Evolutionary conservation across 192 early-diverging fungal genomes (phyloP).

Genomic region (Backusella psychrophila): DNA sequence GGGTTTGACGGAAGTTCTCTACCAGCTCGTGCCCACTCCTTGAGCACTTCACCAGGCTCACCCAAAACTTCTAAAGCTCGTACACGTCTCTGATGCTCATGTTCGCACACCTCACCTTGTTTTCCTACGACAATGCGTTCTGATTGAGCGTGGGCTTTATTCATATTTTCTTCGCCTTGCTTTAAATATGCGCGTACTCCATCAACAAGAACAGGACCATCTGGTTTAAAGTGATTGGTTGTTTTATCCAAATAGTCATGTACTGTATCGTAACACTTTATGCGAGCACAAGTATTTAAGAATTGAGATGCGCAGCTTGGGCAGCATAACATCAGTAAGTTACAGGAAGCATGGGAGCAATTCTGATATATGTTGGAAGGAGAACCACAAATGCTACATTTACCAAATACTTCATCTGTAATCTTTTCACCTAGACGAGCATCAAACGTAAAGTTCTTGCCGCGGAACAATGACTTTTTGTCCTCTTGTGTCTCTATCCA

Average conservation of each 20-base stretch:
- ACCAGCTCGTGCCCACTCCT: constrained; percentile 28
- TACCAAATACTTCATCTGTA: constrained; percentile 58
- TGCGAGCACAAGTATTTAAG: constrained; percentile 48
- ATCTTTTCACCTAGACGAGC: constrained; percentile 70
- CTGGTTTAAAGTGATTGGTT: constrained; percentile 13
- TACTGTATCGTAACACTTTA: constrained; percentile 48
- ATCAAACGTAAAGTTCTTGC: constrained; percentile 85
- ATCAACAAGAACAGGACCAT: constrained; percentile 16
- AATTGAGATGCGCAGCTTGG: constrained; percentile 47
- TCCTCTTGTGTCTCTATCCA: constrained; percentile 45
- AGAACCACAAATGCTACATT: constrained; percentile 69
- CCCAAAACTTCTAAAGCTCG: constrained; percentile 31
- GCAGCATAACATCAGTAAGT: constrained; percentile 72
- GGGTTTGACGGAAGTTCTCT: constrained; percentile 19
- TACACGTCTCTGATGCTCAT: constrained; percentile 19
- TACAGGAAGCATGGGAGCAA: constrained; percentile 69
- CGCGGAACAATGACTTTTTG: constrained; percentile 57
- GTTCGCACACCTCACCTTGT: constrained; percentile 26
- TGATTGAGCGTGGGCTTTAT: neutral
- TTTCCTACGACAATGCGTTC: constrained; percentile 27
- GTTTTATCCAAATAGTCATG: constrained; percentile 17
- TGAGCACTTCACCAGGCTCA: constrained; percentile 32
- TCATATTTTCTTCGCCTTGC: constrained; percentile 22
- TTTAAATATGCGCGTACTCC: constrained; percentile 26
- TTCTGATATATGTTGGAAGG: constrained; percentile 67